Evolutionary conservation across 1,284 basidiomycete genomes (phyloP).

Genomic region (Vanrija sp.): DNA sequence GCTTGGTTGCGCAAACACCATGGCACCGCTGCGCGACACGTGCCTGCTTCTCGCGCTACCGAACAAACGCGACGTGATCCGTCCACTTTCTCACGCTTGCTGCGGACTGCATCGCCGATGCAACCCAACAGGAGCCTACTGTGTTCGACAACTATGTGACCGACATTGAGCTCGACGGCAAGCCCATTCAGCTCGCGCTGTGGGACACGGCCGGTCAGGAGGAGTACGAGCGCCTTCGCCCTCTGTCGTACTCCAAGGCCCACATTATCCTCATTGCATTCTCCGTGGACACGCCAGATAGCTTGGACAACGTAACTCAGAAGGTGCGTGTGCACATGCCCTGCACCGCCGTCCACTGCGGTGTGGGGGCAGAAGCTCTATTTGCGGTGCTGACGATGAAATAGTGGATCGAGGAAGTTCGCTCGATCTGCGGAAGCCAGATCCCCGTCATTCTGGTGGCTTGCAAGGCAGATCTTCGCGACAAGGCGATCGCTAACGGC

Average conservation of each 20-base stretch:
- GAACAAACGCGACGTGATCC: neutral
- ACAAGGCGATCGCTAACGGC: constrained; percentile 49
- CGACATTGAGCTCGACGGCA: constrained; percentile 93
- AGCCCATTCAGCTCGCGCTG: constrained; percentile 60
- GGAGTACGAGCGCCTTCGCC: constrained; percentile 92
- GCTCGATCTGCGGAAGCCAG: constrained; percentile 74
- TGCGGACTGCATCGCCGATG: neutral
- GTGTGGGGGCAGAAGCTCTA: too few relatives aligned
- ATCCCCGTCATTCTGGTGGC: constrained; percentile 55
- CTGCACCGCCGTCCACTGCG: neutral
- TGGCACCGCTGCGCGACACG: too few relatives aligned
- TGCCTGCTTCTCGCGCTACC: too few relatives aligned
- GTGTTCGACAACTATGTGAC: constrained; percentile 99
- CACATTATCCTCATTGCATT: constrained; percentile 98
- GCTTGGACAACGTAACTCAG: constrained; percentile 87
- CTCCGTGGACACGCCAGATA: constrained; percentile 92
- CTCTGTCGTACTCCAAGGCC: constrained; percentile 94
- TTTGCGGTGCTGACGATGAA: constrained; percentile 9
- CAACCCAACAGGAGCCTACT: constrained; percentile 54
- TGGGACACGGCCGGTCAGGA: constrained; percentile 89
- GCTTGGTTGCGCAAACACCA: too few relatives aligned
- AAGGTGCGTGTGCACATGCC: constrained; percentile 57
- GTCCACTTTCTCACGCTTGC: too few relatives aligned
- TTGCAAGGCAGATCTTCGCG: constrained; percentile 54
- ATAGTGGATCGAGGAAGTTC: constrained; percentile 96